Evolutionary conservation across 257 asterid genomes (phyloP).

Genomic region (Ligustrum vulgare): DNA sequence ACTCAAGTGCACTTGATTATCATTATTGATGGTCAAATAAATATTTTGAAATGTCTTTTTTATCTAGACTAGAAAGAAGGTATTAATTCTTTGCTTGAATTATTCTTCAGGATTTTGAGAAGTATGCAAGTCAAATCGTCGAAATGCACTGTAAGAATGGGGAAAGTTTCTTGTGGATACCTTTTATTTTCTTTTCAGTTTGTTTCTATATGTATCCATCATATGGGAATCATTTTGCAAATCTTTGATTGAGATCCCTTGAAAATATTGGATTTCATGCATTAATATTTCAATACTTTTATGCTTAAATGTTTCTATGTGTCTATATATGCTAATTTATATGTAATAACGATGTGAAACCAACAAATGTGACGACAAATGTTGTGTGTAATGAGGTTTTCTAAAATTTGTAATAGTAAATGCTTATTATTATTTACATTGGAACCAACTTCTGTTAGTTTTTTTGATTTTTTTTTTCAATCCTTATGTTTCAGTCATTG

Average conservation of each 20-base stretch:
- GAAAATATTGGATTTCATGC: neutral
- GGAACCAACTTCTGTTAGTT: too few species aligned
- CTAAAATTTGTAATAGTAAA: too few species aligned
- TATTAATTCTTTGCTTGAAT: constrained; percentile 8
- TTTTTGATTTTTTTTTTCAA: too few species aligned
- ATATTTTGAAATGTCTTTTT: constrained; percentile 11
- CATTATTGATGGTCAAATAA: neutral
- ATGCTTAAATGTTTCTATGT: neutral
- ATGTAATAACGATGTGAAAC: too few species aligned
- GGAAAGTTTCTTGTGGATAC: constrained; percentile 82
- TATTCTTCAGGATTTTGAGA: constrained; percentile 74
- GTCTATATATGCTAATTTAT: neutral
- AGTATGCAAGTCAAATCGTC: constrained; percentile 82
- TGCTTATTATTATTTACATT: too few species aligned
- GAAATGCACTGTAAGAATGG: constrained; percentile 93
- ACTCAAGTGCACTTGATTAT: constrained; percentile 1
- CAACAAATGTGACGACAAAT: too few species aligned
- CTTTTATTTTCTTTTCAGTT: constrained; percentile 10
- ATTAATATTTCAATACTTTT: neutral
- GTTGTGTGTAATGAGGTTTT: too few species aligned
- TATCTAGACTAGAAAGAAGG: neutral
- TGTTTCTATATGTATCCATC: neutral
- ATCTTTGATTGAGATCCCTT: neutral
- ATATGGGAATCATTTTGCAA: neutral
- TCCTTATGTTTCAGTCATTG: too few species aligned